A percentile compares a stretch with the other conserved stretches of the same genome.
phyloP scores from a whole-genome alignment of 1,284 basidiomycete genomes.

The Cutaneotrichosporon curvatum region DNA sequence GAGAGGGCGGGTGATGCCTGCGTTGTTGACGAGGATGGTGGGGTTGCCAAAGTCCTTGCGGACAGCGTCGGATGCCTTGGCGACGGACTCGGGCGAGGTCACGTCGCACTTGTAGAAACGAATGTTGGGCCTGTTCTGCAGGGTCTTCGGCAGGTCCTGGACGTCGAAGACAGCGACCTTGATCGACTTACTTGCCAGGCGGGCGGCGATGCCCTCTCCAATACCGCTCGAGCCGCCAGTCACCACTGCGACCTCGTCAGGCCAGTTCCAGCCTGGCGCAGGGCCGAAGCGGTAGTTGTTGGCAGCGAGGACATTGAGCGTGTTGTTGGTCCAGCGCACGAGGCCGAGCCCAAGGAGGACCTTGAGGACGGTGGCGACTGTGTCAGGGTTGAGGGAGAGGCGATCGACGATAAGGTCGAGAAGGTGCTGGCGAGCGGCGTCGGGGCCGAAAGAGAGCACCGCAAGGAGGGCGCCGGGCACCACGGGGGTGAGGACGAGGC shows the following conservation, averaged over 20 bases:
- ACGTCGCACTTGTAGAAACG: slow-evolving; percentile 10
- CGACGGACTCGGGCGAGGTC: slow-evolving; percentile 5
- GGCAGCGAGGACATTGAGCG: slow-evolving; percentile 2
- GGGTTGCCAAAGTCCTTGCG: slow-evolving; percentile 8
- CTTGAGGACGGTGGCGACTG: neutral
- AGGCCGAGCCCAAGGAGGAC: slow-evolving; percentile 3
- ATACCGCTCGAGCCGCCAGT: slow-evolving; percentile 9
- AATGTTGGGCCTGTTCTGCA: neutral
- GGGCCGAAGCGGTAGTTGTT: slow-evolving; percentile 5
- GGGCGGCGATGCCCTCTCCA: slow-evolving; percentile 3
- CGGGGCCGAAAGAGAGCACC: neutral
- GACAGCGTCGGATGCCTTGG: slow-evolving; percentile 1
- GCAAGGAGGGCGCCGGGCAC: slow-evolving; percentile 2
- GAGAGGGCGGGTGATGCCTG: slow-evolving; percentile 7
- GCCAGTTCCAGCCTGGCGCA: slow-evolving; percentile 9
- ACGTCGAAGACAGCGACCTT: slow-evolving; percentile 10
- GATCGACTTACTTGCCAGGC: slow-evolving; percentile 4
- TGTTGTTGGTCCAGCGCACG: slow-evolving; percentile 1
- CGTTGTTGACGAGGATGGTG: slow-evolving; percentile 14
- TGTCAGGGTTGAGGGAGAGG: neutral
- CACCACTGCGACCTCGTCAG: slow-evolving; percentile 6
- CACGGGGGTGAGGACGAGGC: slow-evolving; percentile 3
- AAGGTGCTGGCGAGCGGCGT: neutral
- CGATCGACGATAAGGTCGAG: neutral
- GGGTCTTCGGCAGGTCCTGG: slow-evolving; percentile 3